Conservation (phyloP, 495 filamentous ascomycete genomes). For the Chaetomidium leptoderma region DNA sequence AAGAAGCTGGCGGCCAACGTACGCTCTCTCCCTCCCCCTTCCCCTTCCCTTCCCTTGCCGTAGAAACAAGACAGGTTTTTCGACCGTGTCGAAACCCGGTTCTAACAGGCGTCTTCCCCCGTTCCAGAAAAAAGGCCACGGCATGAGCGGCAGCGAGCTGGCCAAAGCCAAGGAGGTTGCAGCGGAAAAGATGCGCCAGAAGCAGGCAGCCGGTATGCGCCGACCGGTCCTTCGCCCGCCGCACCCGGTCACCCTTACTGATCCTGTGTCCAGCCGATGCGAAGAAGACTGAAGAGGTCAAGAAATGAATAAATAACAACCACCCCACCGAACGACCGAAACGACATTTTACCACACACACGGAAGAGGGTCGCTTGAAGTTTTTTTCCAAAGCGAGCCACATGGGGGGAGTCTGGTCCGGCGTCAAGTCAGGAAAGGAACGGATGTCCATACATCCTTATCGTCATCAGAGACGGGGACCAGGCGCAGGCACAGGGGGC, state of each 20-base stretch:
- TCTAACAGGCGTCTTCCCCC: conserved; percentile 13
- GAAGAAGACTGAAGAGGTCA: conserved; percentile 42
- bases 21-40: no score
- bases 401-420: neutral
- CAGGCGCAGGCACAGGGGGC: neutral
- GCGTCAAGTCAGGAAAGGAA: neutral
- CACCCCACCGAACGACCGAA: conserved; percentile 2
- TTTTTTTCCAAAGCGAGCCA: neutral
- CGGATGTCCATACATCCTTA: neutral
- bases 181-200: conserved; percentile 82
- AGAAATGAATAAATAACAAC: conserved; percentile 31
- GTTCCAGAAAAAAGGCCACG: conserved; percentile 56
- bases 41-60: conserved; percentile 6
- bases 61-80: conserved; percentile 12
- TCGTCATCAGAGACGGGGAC: neutral
- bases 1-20: conserved; percentile 59
- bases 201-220: conserved; percentile 74
- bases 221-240: neutral
- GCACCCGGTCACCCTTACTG: neutral
- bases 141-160: conserved; percentile 64
- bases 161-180: conserved; percentile 67
- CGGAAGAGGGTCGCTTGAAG: neutral
- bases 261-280: conserved; percentile 42
- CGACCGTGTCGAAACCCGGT: neutral
- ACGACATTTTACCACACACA: conserved; percentile 5